Percentiles rank a stretch among this genome's conserved stretches.
These are phyloP conservation scores for Rheum nobile DNA, from an alignment of 148 eudicot genomes.

Conservation along the genomic window DNA sequence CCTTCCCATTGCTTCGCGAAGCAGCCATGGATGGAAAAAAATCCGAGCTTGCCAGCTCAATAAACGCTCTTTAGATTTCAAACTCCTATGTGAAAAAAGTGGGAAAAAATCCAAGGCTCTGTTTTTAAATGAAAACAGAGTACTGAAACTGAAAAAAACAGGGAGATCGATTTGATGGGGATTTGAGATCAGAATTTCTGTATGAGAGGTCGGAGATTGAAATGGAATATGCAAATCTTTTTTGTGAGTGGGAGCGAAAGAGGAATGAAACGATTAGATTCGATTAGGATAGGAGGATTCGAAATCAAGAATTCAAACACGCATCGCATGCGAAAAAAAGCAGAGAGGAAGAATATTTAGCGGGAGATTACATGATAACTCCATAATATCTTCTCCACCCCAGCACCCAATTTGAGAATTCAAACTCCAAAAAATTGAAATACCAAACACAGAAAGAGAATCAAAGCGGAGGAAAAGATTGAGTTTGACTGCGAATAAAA, in stretches of 20 bases:
- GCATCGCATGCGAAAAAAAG: background rate
- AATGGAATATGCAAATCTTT: background rate
- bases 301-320: background rate
- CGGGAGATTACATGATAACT: background rate
- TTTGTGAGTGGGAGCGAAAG: too few relatives aligned
- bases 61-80: too few relatives aligned
- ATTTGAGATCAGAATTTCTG: background rate
- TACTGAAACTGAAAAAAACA: too few relatives aligned
- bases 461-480: background rate
- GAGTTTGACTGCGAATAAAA: too few relatives aligned
- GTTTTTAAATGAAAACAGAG: background rate
- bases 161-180: background rate
- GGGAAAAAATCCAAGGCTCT: background rate
- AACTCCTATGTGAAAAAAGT: background rate
- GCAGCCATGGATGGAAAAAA: background rate
- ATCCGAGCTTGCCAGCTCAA: background rate
- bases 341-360: background rate
- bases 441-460: background rate
- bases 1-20: background rate
- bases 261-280: background rate
- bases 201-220: background rate
- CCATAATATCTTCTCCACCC: background rate
- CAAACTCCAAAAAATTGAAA: background rate
- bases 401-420: background rate
- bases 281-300: slow-evolving; percentile 7